A percentile compares a stretch with the other conserved stretches of the same genome.
phyloP scores from a whole-genome alignment of 768 basidiomycete species.

The Russula sp. region DNA sequence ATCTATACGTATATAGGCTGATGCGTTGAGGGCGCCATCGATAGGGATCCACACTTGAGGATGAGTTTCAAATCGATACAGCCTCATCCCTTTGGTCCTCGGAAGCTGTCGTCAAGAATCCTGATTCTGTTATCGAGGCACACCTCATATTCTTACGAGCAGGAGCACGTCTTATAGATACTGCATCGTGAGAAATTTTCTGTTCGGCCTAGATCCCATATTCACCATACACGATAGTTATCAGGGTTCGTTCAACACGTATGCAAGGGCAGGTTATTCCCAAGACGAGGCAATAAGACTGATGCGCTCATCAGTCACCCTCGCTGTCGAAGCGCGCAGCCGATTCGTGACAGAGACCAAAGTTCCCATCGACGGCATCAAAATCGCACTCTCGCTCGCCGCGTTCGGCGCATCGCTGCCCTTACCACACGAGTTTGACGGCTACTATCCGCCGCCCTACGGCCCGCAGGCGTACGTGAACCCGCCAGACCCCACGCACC shows the following conservation, averaged over 20 bases:
- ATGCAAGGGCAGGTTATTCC: constrained; percentile 45
- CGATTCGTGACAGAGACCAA: constrained; percentile 30
- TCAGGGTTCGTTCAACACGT: constrained; percentile 55
- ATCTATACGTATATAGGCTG: not conserved
- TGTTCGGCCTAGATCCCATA: not conserved
- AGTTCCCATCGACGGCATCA: constrained; percentile 28
- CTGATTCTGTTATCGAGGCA: constrained; percentile 47
- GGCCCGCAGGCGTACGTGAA: constrained; percentile 44
- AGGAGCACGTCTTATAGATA: constrained; percentile 60
- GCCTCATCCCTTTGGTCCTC: constrained; percentile 69
- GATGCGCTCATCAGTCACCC: constrained; percentile 48
- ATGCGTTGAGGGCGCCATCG: not conserved
- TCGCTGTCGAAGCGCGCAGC: constrained; percentile 44
- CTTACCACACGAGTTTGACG: constrained; percentile 68
- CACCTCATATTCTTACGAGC: constrained; percentile 60
- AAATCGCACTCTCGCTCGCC: constrained; percentile 65
- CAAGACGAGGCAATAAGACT: constrained; percentile 37
- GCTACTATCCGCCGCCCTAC: constrained; percentile 69
- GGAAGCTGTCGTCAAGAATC: constrained; percentile 47
- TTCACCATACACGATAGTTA: constrained; percentile 40
- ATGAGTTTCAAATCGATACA: constrained; percentile 41
- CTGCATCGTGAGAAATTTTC: constrained; percentile 50
- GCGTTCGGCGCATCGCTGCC: constrained; percentile 64
- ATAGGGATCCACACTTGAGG: constrained; percentile 61
- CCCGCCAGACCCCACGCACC: constrained; percentile 14